A percentile compares a stretch with the other conserved stretches of the same genome.
Evolutionary conservation across 1,284 basidiomycete genomes (phyloP).

Genomic region (Somion occarium): DNA sequence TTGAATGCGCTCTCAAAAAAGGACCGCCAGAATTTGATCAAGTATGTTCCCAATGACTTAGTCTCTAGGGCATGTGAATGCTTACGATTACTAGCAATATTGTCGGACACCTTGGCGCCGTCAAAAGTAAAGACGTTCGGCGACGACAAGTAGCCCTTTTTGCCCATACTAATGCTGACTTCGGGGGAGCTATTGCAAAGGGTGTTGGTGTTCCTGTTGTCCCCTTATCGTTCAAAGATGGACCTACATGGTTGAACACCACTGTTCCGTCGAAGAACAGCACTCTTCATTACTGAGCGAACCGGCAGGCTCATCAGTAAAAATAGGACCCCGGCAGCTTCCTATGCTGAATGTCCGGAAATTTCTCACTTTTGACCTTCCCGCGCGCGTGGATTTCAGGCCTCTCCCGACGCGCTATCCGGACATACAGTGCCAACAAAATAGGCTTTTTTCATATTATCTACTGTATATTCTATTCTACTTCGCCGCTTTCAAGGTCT

Average conservation of each 20-base stretch:
- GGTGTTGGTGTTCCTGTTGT: conserved; percentile 26
- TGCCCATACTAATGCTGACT: conserved; percentile 29
- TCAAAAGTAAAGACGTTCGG: conserved; percentile 26
- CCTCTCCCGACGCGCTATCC: too few species aligned
- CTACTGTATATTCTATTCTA: too few species aligned
- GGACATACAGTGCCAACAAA: too few species aligned
- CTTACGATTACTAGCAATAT: conserved; percentile 26
- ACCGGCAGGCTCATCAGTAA: too few species aligned
- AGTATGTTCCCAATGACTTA: conserved; percentile 12
- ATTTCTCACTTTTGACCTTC: too few species aligned
- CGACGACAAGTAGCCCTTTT: conserved; percentile 31
- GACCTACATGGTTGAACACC: conserved; percentile 24
- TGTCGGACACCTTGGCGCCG: conserved; percentile 32
- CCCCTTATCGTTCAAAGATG: conserved; percentile 17
- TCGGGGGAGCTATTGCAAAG: conserved; percentile 31
- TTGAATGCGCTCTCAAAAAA: conserved; percentile 34
- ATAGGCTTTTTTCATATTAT: too few species aligned
- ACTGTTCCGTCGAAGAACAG: conserved; percentile 19
- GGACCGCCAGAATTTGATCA: conserved; percentile 33
- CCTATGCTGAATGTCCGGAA: too few species aligned
- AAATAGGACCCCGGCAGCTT: too few species aligned
- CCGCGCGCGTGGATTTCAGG: too few species aligned
- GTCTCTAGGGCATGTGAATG: background rate
- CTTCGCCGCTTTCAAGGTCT: too few species aligned
- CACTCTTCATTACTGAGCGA: conserved; percentile 11